A percentile compares a stretch with the other conserved stretches of the same genome.
These are phyloP conservation scores for Xylariaceae sp. DNA, from an alignment of 2,329 filamentous ascomycete species.

Conservation along the genomic window DNA sequence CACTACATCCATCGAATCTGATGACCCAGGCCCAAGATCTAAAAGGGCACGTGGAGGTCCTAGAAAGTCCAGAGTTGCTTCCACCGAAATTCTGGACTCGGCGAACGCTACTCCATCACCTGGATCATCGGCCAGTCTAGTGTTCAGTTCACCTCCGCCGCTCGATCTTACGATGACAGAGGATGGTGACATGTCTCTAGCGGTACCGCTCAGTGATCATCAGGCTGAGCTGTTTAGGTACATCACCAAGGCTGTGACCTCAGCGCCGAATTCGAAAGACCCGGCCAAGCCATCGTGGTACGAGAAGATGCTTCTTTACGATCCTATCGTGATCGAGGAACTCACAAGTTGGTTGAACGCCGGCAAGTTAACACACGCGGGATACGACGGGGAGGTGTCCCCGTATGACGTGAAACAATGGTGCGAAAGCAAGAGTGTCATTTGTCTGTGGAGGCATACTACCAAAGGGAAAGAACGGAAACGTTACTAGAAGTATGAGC, in stretches of 20 bases:
- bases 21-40: no score
- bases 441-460: constrained; percentile 67
- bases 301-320: constrained; percentile 90
- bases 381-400: constrained; percentile 60
- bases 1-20: not conserved
- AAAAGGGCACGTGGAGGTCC: constrained; percentile 21
- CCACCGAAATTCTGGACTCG: constrained; percentile 47
- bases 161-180: constrained; percentile 39
- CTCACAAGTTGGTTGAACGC: constrained; percentile 76
- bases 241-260: constrained; percentile 51
- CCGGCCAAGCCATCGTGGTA: constrained; percentile 64
- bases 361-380: constrained; percentile 56
- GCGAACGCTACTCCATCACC: constrained; percentile 35
- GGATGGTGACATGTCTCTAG: constrained; percentile 41
- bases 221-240: constrained; percentile 43
- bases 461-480: constrained; percentile 49
- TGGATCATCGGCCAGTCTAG: constrained; percentile 32
- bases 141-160: constrained; percentile 40
- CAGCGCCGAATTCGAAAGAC: constrained; percentile 45
- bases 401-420: constrained; percentile 70
- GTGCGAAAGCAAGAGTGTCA: constrained; percentile 84
- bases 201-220: constrained; percentile 39
- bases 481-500: constrained; percentile 32
- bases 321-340: constrained; percentile 84
- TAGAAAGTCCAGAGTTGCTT: constrained; percentile 25